Evolutionary conservation across 2,329 filamentous ascomycete species (phyloP).

Genomic region (Zasmidium angulare): DNA sequence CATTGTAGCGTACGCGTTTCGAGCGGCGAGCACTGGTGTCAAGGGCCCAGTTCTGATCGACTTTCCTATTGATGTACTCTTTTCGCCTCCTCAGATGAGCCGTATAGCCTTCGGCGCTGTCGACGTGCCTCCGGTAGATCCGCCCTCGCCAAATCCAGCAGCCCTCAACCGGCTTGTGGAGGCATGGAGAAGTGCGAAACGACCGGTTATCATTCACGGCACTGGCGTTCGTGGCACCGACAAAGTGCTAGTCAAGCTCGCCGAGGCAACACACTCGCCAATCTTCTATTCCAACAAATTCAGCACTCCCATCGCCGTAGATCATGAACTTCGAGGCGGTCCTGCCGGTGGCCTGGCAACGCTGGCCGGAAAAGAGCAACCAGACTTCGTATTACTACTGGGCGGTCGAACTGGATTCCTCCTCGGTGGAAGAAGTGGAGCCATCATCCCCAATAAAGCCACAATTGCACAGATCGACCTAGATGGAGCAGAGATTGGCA

Average conservation of each 20-base stretch:
- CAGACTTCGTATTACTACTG: slow-evolving; percentile 45
- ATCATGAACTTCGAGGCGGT: slow-evolving; percentile 38
- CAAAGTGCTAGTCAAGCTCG: slow-evolving; percentile 35
- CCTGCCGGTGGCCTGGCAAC: slow-evolving; percentile 37
- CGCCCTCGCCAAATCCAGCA: slow-evolving; percentile 38
- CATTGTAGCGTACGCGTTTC: slow-evolving; percentile 44
- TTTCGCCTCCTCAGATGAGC: slow-evolving; percentile 40
- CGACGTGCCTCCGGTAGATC: slow-evolving; percentile 34
- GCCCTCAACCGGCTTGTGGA: slow-evolving; percentile 36
- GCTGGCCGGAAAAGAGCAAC: slow-evolving; percentile 34
- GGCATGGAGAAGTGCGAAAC: slow-evolving; percentile 36
- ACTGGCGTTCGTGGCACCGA: slow-evolving; percentile 37
- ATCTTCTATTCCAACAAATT: slow-evolving; percentile 45
- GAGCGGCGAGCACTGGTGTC: slow-evolving; percentile 35
- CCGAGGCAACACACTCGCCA: slow-evolving; percentile 38
- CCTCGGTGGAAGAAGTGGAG: slow-evolving; percentile 16
- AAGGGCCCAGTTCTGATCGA: slow-evolving; percentile 43
- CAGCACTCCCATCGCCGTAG: slow-evolving; percentile 29
- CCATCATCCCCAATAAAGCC: slow-evolving; percentile 38
- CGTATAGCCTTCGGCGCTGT: slow-evolving; percentile 45
- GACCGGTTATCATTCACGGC: slow-evolving; percentile 45
- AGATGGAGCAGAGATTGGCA: slow-evolving; percentile 45
- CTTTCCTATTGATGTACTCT: slow-evolving; percentile 44
- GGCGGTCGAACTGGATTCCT: slow-evolving; percentile 26
- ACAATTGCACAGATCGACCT: slow-evolving; percentile 45